Conservation (phyloP, 495 filamentous ascomycete species). For the Penicillium atrosanguineum region DNA sequence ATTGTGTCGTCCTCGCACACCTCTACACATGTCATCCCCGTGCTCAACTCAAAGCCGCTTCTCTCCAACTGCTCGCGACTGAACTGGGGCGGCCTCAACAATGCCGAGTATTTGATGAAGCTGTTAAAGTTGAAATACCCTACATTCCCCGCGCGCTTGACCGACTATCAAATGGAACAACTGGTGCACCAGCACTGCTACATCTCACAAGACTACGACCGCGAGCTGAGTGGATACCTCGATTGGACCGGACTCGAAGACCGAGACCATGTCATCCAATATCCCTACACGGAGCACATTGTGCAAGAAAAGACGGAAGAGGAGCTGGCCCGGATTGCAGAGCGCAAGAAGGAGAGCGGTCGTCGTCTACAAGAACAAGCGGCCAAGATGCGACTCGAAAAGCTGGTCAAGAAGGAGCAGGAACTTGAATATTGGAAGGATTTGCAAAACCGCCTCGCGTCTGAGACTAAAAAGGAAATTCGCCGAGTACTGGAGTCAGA, state of each 20-base stretch:
- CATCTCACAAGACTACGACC: slow-evolving; percentile 75
- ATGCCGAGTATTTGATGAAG: slow-evolving; percentile 85
- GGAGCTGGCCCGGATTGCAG: slow-evolving; percentile 81
- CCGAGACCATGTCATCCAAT: slow-evolving; percentile 83
- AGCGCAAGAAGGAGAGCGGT: slow-evolving; percentile 90
- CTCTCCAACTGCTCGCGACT: slow-evolving; percentile 80
- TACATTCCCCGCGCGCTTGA: slow-evolving; percentile 79
- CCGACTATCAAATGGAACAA: slow-evolving; percentile 78
- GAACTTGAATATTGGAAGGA: slow-evolving; percentile 92
- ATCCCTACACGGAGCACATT: slow-evolving; percentile 88
- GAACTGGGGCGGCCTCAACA: slow-evolving; percentile 92
- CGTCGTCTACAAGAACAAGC: slow-evolving; percentile 92
- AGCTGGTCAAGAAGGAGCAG: slow-evolving; percentile 91
- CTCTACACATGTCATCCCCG: slow-evolving; percentile 93
- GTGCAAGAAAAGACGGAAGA: slow-evolving; percentile 87
- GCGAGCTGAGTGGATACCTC: slow-evolving; percentile 69
- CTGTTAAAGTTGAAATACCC: slow-evolving; percentile 93
- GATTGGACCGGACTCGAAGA: slow-evolving; percentile 89
- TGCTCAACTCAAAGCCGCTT: slow-evolving; percentile 78
- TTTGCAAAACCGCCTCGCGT: slow-evolving; percentile 63
- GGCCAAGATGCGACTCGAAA: slow-evolving; percentile 92
- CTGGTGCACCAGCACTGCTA: slow-evolving; percentile 90
- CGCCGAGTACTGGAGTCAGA: slow-evolving; percentile 82
- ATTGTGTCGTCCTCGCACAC: slow-evolving; percentile 91
- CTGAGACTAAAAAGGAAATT: slow-evolving; percentile 81